Evolutionary conservation across 2,329 filamentous ascomycete genomes (phyloP).

Genomic region (Colletotrichum kahawae): DNA sequence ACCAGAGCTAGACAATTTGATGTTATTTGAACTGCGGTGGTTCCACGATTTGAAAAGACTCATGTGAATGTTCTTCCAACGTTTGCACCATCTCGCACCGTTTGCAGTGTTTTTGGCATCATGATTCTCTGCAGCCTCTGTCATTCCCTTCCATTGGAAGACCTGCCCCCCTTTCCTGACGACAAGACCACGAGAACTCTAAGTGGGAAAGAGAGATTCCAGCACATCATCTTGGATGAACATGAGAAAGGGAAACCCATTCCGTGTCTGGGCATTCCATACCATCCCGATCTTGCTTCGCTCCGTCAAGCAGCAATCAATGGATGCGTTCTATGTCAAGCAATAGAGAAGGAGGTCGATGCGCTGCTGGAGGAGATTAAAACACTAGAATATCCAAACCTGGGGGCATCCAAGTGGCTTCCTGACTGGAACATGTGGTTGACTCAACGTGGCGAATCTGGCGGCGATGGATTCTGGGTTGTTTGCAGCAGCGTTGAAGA

Average conservation of each 20-base stretch:
- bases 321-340: not conserved
- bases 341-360: not conserved
- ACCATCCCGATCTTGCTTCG: not conserved
- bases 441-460: not conserved
- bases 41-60: not conserved
- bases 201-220: not conserved
- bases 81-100: not conserved
- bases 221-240: not conserved
- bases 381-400: not conserved
- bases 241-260: not conserved
- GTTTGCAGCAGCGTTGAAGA: not conserved
- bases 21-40: not conserved
- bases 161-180: slow-evolving; percentile 5
- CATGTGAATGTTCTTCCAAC: not conserved
- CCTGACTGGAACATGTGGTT: slow-evolving; percentile 15
- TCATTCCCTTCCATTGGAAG: not conserved
- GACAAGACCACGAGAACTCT: not conserved
- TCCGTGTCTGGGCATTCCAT: not conserved
- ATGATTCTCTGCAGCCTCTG: not conserved
- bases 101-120: not conserved
- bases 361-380: slow-evolving; percentile 1
- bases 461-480: slow-evolving; percentile 9
- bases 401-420: not conserved
- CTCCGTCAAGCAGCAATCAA: not conserved
- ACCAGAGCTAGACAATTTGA: not conserved